These are phyloP conservation scores for Suillus subluteus DNA, from an alignment of 768 basidiomycete genomes.

Conservation along the genomic window DNA sequence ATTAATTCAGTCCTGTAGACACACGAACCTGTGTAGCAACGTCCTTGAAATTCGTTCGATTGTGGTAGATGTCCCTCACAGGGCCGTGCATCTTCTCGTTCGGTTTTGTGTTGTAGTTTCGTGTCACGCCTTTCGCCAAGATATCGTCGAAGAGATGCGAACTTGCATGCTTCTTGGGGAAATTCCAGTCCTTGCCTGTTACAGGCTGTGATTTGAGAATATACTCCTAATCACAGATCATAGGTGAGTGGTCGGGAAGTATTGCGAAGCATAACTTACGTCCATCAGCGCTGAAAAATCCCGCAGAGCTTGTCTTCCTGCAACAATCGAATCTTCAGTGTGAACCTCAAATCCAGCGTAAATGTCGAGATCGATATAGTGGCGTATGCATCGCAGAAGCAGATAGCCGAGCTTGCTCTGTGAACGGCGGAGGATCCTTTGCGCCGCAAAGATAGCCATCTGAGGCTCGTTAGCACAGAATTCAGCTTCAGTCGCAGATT, in stretches of 20 bases:
- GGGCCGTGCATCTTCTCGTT: constrained; percentile 36
- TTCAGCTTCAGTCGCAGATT: neutral
- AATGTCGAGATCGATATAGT: constrained; percentile 37
- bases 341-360: constrained; percentile 36
- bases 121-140: constrained; percentile 31
- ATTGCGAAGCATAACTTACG: constrained; percentile 17
- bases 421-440: neutral
- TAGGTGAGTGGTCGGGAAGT: neutral
- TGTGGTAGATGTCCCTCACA: constrained; percentile 29
- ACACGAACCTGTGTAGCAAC: constrained; percentile 33
- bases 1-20: neutral
- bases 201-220: constrained; percentile 1
- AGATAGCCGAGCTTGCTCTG: constrained; percentile 22
- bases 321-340: constrained; percentile 29
- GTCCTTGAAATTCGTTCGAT: constrained; percentile 38
- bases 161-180: constrained; percentile 37
- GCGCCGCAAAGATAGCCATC: neutral
- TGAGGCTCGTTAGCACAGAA: constrained; percentile 1
- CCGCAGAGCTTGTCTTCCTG: constrained; percentile 23
- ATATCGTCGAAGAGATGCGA: constrained; percentile 38
- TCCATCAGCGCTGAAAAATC: constrained; percentile 24
- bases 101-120: constrained; percentile 36
- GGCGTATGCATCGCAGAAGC: constrained; percentile 32
- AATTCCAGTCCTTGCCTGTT: constrained; percentile 33
- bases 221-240: constrained; percentile 7